These are phyloP conservation scores for Ophiostoma australiae DNA, from an alignment of 2,329 filamentous ascomycete species.

Conservation along the genomic window DNA sequence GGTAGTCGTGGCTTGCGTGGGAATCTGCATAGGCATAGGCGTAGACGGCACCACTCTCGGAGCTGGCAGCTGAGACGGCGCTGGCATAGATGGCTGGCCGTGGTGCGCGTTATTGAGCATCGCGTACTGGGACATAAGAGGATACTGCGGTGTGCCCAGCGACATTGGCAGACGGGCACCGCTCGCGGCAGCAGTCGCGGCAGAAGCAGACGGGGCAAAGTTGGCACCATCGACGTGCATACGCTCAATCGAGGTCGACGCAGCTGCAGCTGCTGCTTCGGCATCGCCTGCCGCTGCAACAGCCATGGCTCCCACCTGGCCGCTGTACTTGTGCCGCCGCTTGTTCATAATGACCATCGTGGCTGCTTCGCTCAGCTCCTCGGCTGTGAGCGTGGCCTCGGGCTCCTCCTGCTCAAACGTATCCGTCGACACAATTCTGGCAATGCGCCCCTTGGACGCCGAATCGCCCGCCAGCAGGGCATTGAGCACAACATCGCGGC, in stretches of 20 bases:
- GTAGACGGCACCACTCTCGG: not conserved
- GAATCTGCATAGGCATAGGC: conserved; percentile 17
- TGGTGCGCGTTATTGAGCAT: not conserved
- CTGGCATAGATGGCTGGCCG: not conserved
- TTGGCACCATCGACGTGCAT: conserved; percentile 8
- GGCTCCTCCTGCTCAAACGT: conserved; percentile 67
- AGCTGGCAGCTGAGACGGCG: not conserved
- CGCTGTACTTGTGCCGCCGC: conserved; percentile 11
- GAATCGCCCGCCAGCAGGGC: conserved; percentile 39
- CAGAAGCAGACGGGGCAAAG: conserved; percentile 7
- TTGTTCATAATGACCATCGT: conserved; percentile 32
- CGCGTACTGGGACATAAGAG: not conserved
- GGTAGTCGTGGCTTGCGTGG: not conserved
- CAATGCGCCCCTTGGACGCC: conserved; percentile 40
- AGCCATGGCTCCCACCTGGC: not conserved
- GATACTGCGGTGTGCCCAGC: not conserved
- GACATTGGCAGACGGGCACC: not conserved
- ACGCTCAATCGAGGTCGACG: not conserved
- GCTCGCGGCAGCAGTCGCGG: not conserved
- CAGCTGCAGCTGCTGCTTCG: not conserved
- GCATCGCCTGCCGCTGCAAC: not conserved
- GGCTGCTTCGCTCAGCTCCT: conserved; percentile 56
- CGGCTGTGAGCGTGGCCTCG: conserved; percentile 52
- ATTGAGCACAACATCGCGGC: conserved; percentile 60
- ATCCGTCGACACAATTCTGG: conserved; percentile 61